Conservation (phyloP, 2,329 filamentous ascomycete species). For the Neofusicoccum kwambonambiense region DNA sequence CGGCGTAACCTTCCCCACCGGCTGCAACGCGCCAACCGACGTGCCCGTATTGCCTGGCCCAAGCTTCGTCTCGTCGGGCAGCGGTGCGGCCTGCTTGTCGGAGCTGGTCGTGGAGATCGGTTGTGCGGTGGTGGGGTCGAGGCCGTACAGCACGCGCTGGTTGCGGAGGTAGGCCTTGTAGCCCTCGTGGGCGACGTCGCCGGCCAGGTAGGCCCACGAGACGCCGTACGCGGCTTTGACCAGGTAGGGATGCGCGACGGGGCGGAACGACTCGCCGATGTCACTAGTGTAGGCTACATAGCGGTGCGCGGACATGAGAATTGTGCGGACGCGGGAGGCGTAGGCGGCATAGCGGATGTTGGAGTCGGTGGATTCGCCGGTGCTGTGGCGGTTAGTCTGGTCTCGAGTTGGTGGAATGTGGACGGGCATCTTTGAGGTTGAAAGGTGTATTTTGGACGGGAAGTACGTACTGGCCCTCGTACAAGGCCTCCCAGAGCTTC, state of each 20-base stretch:
- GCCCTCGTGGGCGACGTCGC: constrained; percentile 88
- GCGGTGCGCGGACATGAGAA: constrained; percentile 85
- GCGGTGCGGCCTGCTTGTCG: constrained; percentile 16
- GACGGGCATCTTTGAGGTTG: neutral
- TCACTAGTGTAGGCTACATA: constrained; percentile 98
- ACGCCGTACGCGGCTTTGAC: constrained; percentile 83
- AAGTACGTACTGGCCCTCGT: constrained; percentile 70
- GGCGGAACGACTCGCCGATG: constrained; percentile 93
- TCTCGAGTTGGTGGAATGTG: neutral
- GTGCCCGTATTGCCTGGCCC: constrained; percentile 23
- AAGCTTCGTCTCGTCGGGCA: constrained; percentile 26
- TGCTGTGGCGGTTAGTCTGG: constrained; percentile 46
- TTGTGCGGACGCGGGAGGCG: constrained; percentile 77
- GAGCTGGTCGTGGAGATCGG: neutral
- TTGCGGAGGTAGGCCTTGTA: constrained; percentile 94
- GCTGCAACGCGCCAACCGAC: constrained; percentile 20
- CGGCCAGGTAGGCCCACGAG: constrained; percentile 88
- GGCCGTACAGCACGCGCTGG: constrained; percentile 69
- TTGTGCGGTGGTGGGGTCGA: constrained; percentile 25
- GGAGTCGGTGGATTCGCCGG: constrained; percentile 77
- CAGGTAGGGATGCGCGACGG: constrained; percentile 80
- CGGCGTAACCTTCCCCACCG: constrained; percentile 56
- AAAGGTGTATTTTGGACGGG: no score
- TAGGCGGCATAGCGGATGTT: constrained; percentile 91
- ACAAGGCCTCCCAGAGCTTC: constrained; percentile 72